phyloP scores from a whole-genome alignment of 2,329 filamentous ascomycete genomes.

The Pseudogymnoascus sp. region DNA sequence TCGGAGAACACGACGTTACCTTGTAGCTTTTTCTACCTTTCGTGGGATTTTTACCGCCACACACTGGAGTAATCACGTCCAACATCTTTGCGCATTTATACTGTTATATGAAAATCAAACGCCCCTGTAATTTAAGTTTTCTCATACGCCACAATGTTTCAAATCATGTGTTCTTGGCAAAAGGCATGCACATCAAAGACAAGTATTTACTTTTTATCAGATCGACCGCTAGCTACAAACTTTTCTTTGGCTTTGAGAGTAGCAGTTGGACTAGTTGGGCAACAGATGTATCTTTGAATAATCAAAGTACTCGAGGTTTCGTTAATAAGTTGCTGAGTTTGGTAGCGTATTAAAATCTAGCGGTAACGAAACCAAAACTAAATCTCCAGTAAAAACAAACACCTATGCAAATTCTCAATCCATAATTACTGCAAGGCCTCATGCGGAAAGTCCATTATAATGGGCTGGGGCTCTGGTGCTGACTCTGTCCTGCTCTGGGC shows the following conservation, averaged over 20 bases:
- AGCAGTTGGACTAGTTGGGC: neutral
- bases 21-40: neutral
- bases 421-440: conserved; percentile 8
- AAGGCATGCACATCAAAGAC: neutral
- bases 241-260: neutral
- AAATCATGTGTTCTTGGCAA: neutral
- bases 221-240: conserved; percentile 8
- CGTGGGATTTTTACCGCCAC: neutral
- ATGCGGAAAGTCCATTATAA: conserved; percentile 3
- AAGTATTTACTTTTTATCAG: conserved; percentile 7
- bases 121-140: neutral
- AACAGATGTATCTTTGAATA: conserved; percentile 5
- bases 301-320: neutral
- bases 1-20: neutral
- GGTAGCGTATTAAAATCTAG: conserved; percentile 11
- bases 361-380: conserved; percentile 10
- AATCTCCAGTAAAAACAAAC: conserved; percentile 10
- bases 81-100: neutral
- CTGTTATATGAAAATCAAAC: neutral
- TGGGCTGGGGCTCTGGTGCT: neutral
- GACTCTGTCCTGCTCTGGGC: conserved; percentile 9
- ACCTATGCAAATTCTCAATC: conserved; percentile 10
- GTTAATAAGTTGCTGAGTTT: conserved; percentile 9
- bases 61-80: neutral
- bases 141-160: neutral